These are phyloP conservation scores for Talaromyces sp. DNA, from an alignment of 2,329 filamentous ascomycete species.

Conservation along the genomic window DNA sequence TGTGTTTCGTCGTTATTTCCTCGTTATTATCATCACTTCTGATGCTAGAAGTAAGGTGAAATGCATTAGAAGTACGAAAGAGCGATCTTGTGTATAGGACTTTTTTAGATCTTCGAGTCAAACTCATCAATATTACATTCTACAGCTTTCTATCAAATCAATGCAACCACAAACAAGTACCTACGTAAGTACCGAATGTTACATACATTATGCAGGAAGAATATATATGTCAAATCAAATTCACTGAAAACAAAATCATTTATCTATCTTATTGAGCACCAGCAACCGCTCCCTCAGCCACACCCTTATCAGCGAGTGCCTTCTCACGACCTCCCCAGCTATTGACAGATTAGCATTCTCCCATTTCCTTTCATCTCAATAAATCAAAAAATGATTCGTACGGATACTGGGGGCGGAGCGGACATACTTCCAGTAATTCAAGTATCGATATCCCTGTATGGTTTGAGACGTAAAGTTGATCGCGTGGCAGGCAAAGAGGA, in stretches of 20 bases:
- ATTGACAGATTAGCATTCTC: neutral
- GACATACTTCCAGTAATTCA: constrained; percentile 57
- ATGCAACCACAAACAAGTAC: neutral
- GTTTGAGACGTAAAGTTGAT: constrained; percentile 62
- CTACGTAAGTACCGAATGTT: neutral
- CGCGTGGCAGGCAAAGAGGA: constrained; percentile 65
- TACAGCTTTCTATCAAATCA: neutral
- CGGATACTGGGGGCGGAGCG: neutral
- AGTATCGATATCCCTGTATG: constrained; percentile 60
- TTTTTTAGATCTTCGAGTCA: neutral
- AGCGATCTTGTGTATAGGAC: constrained; percentile 10
- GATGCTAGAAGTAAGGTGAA: neutral
- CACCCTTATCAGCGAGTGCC: constrained; percentile 32
- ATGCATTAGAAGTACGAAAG: constrained; percentile 9
- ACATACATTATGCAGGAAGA: too few relatives aligned
- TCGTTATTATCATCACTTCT: neutral
- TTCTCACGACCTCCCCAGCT: constrained; percentile 45
- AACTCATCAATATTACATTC: neutral
- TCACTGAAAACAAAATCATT: neutral
- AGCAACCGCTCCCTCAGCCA: neutral
- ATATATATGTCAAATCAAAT: neutral
- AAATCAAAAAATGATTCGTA: neutral
- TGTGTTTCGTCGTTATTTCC: neutral
- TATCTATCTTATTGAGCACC: constrained; percentile 10
- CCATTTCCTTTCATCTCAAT: neutral